Evolutionary conservation across 1,284 basidiomycete species (phyloP).

Genomic region (Grifola frondosa): DNA sequence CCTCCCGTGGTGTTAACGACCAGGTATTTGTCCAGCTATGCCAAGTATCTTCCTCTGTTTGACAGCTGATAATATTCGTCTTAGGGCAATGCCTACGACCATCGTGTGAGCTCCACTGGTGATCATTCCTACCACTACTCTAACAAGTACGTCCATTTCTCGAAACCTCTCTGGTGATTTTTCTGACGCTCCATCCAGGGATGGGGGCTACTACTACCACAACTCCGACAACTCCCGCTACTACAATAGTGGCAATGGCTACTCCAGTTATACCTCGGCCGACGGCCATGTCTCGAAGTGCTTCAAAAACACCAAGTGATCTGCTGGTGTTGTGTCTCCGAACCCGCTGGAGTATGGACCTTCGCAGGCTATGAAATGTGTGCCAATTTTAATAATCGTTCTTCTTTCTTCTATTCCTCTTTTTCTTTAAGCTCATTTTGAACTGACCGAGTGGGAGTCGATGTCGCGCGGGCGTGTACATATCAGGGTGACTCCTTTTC

Average conservation of each 20-base stretch:
- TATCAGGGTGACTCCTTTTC: too few species aligned
- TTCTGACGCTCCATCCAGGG: conserved; percentile 8
- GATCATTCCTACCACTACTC: conserved; percentile 29
- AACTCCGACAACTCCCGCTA: conserved; percentile 27
- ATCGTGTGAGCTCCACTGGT: conserved; percentile 21
- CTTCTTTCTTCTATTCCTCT: too few species aligned
- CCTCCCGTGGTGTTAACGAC: conserved; percentile 25
- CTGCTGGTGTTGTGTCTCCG: too few species aligned
- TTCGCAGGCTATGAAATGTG: too few species aligned
- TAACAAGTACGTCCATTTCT: conserved; percentile 23
- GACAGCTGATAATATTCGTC: not conserved
- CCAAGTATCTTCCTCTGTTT: not conserved
- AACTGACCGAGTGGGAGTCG: too few species aligned
- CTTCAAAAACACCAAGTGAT: too few species aligned
- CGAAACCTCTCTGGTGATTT: too few species aligned
- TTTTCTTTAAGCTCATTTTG: too few species aligned
- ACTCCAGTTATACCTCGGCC: conserved; percentile 19
- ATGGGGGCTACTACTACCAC: conserved; percentile 28
- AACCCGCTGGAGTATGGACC: too few species aligned
- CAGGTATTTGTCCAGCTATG: conserved; percentile 18
- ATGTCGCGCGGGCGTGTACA: too few species aligned
- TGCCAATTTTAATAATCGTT: too few species aligned
- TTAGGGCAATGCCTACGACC: conserved; percentile 30
- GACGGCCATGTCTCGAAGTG: too few species aligned
- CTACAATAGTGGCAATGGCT: conserved; percentile 24